Conservation (phyloP, 2,329 filamentous ascomycete genomes). For the Phoma sp. region DNA sequence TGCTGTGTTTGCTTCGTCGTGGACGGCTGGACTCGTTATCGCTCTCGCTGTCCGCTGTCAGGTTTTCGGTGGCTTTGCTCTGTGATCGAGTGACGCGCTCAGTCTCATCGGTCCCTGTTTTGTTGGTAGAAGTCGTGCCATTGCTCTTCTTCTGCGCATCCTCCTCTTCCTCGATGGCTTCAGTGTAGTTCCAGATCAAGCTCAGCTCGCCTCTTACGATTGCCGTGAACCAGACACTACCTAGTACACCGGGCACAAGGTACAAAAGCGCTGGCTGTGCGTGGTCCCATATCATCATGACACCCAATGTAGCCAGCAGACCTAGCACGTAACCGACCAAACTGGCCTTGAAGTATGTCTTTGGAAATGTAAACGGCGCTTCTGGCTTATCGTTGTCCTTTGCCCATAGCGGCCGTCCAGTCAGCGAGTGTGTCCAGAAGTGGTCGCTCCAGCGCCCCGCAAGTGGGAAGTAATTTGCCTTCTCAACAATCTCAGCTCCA, state of each 20-base stretch:
- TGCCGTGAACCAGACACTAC: constrained; percentile 77
- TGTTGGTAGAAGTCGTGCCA: constrained; percentile 2
- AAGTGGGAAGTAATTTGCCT: constrained; percentile 54
- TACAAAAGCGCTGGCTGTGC: constrained; percentile 92
- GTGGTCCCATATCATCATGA: constrained; percentile 78
- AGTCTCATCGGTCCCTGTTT: constrained; percentile 8
- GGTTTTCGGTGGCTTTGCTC: constrained; percentile 12
- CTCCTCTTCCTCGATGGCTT: constrained; percentile 58
- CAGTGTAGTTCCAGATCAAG: constrained; percentile 82
- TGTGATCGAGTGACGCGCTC: constrained; percentile 18
- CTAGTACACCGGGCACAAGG: constrained; percentile 84
- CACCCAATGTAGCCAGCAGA: constrained; percentile 76
- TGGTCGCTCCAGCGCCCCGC: constrained; percentile 82
- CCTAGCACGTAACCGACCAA: constrained; percentile 78
- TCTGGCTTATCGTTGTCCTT: constrained; percentile 23
- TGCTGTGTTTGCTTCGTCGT: constrained; percentile 17
- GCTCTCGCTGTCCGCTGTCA: constrained; percentile 14
- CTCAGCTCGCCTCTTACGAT: constrained; percentile 72
- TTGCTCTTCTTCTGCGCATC: constrained; percentile 19
- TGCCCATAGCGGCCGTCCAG: constrained; percentile 35
- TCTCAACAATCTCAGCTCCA: constrained; percentile 32
- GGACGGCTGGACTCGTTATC: constrained; percentile 18
- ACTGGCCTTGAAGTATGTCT: constrained; percentile 83
- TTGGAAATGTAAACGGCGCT: constrained; percentile 66
- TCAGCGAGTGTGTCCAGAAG: constrained; percentile 70